A percentile compares a stretch with the other conserved stretches of the same genome.
Evolutionary conservation across 345 rosid genomes (phyloP).

Genomic region (Alliaria petiolata): DNA sequence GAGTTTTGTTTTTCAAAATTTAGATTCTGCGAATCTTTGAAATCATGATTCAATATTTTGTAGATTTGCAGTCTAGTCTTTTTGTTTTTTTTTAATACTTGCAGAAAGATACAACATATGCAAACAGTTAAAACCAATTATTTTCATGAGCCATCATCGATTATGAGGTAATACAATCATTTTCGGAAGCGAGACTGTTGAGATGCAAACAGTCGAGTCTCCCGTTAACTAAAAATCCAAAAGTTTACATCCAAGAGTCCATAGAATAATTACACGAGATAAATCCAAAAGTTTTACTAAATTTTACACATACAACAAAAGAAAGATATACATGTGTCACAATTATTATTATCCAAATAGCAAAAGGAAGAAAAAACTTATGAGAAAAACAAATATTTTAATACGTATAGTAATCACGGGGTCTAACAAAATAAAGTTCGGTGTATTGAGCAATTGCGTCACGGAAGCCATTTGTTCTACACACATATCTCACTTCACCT

Average conservation of each 20-base stretch:
- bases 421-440: background rate
- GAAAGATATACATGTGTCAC: no score
- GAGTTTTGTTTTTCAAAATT: background rate
- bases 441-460: background rate
- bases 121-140: background rate
- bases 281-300: background rate
- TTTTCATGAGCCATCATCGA: background rate
- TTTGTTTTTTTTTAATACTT: background rate
- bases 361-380: no score
- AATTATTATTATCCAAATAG: no score
- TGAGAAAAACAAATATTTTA: no score
- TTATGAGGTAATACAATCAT: background rate
- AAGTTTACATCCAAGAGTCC: background rate
- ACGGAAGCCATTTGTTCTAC: background rate
- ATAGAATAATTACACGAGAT: background rate
- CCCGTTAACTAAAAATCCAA: no score
- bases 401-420: background rate
- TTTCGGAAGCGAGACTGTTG: background rate
- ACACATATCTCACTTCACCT: background rate
- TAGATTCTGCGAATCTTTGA: background rate
- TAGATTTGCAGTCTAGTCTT: background rate
- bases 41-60: background rate
- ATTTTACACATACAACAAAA: no score
- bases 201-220: background rate
- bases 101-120: constrained; percentile 6